Percentiles rank a stretch among this genome's conserved stretches.
These are phyloP conservation scores for Erysiphe pisi DNA, from an alignment of 2,329 filamentous ascomycete genomes.

Conservation along the genomic window DNA sequence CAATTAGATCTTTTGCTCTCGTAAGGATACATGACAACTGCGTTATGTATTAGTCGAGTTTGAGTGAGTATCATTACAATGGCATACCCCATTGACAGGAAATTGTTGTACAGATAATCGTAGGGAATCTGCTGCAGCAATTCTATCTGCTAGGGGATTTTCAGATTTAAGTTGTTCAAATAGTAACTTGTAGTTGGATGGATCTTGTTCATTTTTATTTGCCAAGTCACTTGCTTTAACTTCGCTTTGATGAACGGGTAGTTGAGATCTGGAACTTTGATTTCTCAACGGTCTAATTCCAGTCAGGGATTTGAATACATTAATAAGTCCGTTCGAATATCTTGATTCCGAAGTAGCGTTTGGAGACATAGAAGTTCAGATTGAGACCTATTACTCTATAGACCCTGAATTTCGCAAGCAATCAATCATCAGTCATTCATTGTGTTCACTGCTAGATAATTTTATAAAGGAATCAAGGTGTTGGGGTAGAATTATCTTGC, in stretches of 20 bases:
- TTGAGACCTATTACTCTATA: neutral
- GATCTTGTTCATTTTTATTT: conserved; percentile 39
- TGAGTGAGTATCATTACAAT: neutral
- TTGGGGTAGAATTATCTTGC: too few species aligned
- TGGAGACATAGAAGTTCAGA: conserved; percentile 46
- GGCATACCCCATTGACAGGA: conserved; percentile 40
- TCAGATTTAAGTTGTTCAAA: conserved; percentile 48
- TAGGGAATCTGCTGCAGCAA: conserved; percentile 49
- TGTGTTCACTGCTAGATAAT: too few species aligned
- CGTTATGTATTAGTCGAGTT: conserved; percentile 25
- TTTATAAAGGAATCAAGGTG: too few species aligned
- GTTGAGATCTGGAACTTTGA: conserved; percentile 39
- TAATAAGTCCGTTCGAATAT: conserved; percentile 48
- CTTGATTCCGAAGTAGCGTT: conserved; percentile 47
- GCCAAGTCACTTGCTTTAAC: conserved; percentile 40
- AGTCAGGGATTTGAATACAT: conserved; percentile 54
- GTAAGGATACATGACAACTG: conserved; percentile 47
- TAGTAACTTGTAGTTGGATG: conserved; percentile 45
- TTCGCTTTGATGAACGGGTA: conserved; percentile 39
- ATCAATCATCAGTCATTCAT: neutral
- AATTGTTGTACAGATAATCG: conserved; percentile 49
- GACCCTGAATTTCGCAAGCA: neutral
- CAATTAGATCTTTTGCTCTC: conserved; percentile 54
- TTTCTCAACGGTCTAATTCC: conserved; percentile 45
- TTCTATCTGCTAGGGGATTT: conserved; percentile 43